Percentiles rank a stretch among this genome's conserved stretches.
These are phyloP conservation scores for Chlorella sp. DNA, from an alignment of 139 green algal genomes.

Conservation along the genomic window DNA sequence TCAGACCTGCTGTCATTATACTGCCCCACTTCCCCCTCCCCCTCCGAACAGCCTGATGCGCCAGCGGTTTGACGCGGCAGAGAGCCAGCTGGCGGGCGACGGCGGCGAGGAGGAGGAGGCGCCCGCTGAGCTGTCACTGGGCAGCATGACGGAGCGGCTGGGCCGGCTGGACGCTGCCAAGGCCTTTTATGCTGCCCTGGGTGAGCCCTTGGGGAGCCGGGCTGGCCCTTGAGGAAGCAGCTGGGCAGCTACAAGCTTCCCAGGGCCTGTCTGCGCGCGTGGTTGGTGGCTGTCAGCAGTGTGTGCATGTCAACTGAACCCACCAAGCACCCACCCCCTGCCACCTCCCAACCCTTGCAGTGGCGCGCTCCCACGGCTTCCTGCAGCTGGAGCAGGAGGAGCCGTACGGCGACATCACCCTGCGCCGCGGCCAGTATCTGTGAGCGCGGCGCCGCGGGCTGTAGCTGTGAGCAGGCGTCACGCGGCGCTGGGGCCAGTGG, in stretches of 20 bases:
- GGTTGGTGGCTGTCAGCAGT: too few species aligned
- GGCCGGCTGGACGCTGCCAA: slow-evolving; percentile 43
- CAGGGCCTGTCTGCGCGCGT: too few species aligned
- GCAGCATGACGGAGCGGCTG: slow-evolving; percentile 19
- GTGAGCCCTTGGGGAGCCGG: too few species aligned
- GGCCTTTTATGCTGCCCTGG: slow-evolving; percentile 46
- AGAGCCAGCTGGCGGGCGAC: slow-evolving; percentile 4
- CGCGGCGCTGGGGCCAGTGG: too few species aligned
- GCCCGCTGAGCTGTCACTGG: slow-evolving; percentile 6
- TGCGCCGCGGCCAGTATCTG: slow-evolving; percentile 20
- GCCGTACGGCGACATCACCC: slow-evolving; percentile 33
- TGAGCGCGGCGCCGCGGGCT: slow-evolving; percentile 2
- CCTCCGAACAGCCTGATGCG: slow-evolving; percentile 27
- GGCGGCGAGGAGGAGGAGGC: neutral
- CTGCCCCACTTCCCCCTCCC: neutral
- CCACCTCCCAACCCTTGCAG: neutral
- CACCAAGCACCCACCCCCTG: neutral
- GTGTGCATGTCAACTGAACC: too few species aligned
- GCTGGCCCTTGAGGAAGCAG: too few species aligned
- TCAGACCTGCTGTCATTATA: too few species aligned
- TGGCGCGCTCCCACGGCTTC: slow-evolving; percentile 29
- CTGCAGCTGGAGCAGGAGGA: slow-evolving; percentile 8
- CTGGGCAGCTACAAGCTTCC: too few species aligned
- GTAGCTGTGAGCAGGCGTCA: slow-evolving; percentile 22
- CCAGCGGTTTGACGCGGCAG: slow-evolving; percentile 5